Conservation (phyloP, 768 basidiomycete genomes). For the Pleurotus djamor region DNA sequence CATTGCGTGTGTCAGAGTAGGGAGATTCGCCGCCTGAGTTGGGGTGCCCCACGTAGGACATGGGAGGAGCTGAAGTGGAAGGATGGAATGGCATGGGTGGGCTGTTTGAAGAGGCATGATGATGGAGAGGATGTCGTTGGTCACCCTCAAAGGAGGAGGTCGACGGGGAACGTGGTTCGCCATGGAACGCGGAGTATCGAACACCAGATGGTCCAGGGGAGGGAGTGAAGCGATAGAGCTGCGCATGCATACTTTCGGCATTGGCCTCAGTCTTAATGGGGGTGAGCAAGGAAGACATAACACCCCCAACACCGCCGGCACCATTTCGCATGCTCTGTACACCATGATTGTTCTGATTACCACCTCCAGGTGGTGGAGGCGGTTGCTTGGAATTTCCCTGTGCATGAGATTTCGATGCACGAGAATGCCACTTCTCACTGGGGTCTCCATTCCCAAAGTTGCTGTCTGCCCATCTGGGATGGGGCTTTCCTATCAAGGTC, state of each 20-base stretch:
- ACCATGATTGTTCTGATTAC: slow-evolving; percentile 17
- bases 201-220: slow-evolving; percentile 50
- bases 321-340: slow-evolving; percentile 25
- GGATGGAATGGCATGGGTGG: slow-evolving; percentile 19
- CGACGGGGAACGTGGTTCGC: slow-evolving; percentile 37
- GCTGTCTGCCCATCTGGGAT: slow-evolving; percentile 83
- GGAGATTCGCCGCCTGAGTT: slow-evolving; percentile 26
- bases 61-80: slow-evolving; percentile 21
- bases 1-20: slow-evolving; percentile 34
- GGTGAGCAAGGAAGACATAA: slow-evolving; percentile 44
- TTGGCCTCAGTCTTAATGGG: slow-evolving; percentile 70
- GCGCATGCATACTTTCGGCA: slow-evolving; percentile 43
- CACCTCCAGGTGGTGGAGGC: slow-evolving; percentile 28
- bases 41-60: slow-evolving; percentile 20
- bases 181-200: slow-evolving; percentile 51
- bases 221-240: slow-evolving; percentile 70
- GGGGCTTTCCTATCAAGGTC: slow-evolving; percentile 65
- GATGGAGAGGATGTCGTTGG: slow-evolving; percentile 24
- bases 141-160: slow-evolving; percentile 35
- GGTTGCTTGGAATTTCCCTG: slow-evolving; percentile 36
- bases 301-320: slow-evolving; percentile 16
- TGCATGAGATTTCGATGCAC: slow-evolving; percentile 63
- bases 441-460: slow-evolving; percentile 79
- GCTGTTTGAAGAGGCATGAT: slow-evolving; percentile 16
- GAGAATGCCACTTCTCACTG: slow-evolving; percentile 84